phyloP scores from a whole-genome alignment of 2,329 filamentous ascomycete genomes.

The Aspergillus spinulosporus region DNA sequence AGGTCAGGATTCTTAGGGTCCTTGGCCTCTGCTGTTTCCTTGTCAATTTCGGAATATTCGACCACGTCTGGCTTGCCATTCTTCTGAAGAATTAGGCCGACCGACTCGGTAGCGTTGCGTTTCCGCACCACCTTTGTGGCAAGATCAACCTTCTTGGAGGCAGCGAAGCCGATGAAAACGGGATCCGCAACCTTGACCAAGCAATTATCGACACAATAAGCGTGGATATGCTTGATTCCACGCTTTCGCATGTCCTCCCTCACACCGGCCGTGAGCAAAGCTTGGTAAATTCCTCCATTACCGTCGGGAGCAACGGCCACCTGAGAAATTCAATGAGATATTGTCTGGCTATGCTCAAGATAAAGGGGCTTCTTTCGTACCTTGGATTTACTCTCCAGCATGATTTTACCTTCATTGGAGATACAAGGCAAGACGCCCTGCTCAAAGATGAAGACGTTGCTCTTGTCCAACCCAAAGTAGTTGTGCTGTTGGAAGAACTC shows the following conservation, averaged over 20 bases:
- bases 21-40: constrained; percentile 81
- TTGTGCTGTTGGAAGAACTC: constrained; percentile 85
- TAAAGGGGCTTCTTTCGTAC: constrained; percentile 40
- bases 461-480: constrained; percentile 84
- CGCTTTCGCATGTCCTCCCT: constrained; percentile 85
- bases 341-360: background rate
- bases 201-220: constrained; percentile 99
- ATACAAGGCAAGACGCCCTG: constrained; percentile 96
- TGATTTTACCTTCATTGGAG: constrained; percentile 95
- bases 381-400: constrained; percentile 86
- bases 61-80: constrained; percentile 96
- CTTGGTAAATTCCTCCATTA: constrained; percentile 95
- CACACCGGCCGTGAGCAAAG: constrained; percentile 75
- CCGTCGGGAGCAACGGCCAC: constrained; percentile 94
- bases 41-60: constrained; percentile 96
- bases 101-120: constrained; percentile 92
- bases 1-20: constrained; percentile 77
- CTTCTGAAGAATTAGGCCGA: constrained; percentile 90
- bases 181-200: constrained; percentile 98
- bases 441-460: constrained; percentile 91
- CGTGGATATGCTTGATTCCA: constrained; percentile 91
- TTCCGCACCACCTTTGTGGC: constrained; percentile 99
- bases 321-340: constrained; percentile 31
- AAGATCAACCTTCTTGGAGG: constrained; percentile 85
- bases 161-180: constrained; percentile 90